Conservation (phyloP, 768 basidiomycete species). For the Saitozyma podzolica region DNA sequence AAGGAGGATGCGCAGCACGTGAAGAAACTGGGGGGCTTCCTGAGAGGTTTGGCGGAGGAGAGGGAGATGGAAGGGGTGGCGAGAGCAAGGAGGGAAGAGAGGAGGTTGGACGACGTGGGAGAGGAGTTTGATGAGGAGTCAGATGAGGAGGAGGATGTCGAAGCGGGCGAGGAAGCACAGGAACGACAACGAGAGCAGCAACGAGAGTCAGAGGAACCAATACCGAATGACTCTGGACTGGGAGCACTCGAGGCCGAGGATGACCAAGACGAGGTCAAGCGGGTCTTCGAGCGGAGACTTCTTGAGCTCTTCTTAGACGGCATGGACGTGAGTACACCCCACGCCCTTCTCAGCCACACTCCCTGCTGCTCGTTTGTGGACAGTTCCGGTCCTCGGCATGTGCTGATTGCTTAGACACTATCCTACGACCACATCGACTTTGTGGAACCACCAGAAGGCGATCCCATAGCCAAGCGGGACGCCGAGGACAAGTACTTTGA, state of each 20-base stretch:
- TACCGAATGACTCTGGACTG: neutral
- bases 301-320: constrained; percentile 50
- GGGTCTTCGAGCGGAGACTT: constrained; percentile 41
- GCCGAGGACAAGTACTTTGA: constrained; percentile 48
- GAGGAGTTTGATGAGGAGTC: constrained; percentile 75
- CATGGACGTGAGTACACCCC: constrained; percentile 41
- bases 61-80: constrained; percentile 56
- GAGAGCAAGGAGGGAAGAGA: constrained; percentile 49
- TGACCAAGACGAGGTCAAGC: constrained; percentile 39
- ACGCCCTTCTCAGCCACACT: neutral
- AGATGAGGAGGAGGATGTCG: constrained; percentile 32
- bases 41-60: constrained; percentile 65
- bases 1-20: constrained; percentile 33
- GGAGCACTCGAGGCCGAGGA: constrained; percentile 12
- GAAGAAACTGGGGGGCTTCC: constrained; percentile 54
- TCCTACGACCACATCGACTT: constrained; percentile 46
- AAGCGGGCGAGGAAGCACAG: constrained; percentile 5
- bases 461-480: constrained; percentile 36
- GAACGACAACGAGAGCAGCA: no score
- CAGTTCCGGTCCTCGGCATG: no score
- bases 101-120: constrained; percentile 65
- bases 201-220: neutral
- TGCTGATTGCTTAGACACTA: constrained; percentile 35
- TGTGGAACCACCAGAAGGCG: constrained; percentile 35
- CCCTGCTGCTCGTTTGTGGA: neutral